Base-by-base conservation (phyloP, 352 stramenopile species). In the Phytopythium oedochilum region DNA sequence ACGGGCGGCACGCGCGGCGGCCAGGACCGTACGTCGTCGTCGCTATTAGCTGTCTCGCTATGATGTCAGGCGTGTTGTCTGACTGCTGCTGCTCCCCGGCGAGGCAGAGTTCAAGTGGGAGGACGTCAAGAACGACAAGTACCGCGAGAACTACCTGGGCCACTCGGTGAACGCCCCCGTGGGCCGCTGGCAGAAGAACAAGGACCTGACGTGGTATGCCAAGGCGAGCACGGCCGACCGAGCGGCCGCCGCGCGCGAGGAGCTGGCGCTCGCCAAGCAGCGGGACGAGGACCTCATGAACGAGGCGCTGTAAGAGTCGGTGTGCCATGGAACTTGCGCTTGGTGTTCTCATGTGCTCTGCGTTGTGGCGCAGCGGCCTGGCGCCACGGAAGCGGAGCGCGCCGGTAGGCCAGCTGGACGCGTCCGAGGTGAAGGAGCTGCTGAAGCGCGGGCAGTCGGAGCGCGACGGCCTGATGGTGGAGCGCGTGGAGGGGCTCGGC, bases 91-190 rank as follows among this genome's bases (percentile, higher is more conserved):
- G 14, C 26, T 9, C 2, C 26, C 42, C 18, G 14, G 6, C 23
- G 11, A 42, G 22, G 14, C 53, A 92, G 84, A 96, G 46, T 97
- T 97, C 65, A 96, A 95, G 57, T 97, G 89, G 88, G 89, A 97
- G 26, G 89, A 97, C 66, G 89, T 97, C 25, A 97, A 96, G 77
- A 89, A 86, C 55, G 89, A 97, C 69, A 94, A 96, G 67, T 92
- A 97, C 60, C 78, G 89, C 23, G 89, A 97, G 52, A 95, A 96
- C 60, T 97, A 97, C 61, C 49, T 97, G 31, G 89, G 89, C 22
- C 79, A 96, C 60, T 96, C 85, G 51, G 63, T 96, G 42, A 70
- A 92, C 42, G 88, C 88, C 32, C 85, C 89, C 15, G 87, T 97
- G 26, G 89, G 88, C 28, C 76, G 86, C 23, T 97, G 89, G 89